These are phyloP conservation scores for Teratosphaeria pseudoeucalypti DNA, from an alignment of 2,329 filamentous ascomycete species.

Conservation along the genomic window DNA sequence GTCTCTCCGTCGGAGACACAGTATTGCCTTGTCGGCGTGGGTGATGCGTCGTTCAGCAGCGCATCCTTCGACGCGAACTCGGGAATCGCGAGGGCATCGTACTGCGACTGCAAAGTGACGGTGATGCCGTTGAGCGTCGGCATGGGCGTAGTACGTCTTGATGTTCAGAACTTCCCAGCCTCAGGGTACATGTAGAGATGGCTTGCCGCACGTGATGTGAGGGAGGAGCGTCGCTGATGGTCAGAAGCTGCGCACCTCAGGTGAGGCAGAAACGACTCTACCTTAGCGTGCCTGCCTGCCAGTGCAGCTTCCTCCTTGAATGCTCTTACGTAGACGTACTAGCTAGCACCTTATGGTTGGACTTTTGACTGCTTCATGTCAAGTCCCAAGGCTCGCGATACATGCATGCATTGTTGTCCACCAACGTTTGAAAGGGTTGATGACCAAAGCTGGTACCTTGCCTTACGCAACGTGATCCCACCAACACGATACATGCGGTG, in stretches of 20 bases:
- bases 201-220: background rate
- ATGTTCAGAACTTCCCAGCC: background rate
- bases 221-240: background rate
- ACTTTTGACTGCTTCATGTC: no score
- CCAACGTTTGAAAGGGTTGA: no score
- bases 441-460: no score
- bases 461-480: no score
- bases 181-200: no score
- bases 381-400: no score
- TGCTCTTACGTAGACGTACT: no score
- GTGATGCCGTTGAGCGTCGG: constrained; percentile 28
- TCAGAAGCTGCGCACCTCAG: background rate
- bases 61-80: constrained; percentile 14
- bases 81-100: constrained; percentile 29
- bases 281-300: background rate
- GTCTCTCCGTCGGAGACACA: constrained; percentile 18
- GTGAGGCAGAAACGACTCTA: background rate
- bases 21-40: background rate
- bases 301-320: background rate
- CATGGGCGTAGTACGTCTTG: constrained; percentile 13
- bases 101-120: constrained; percentile 32
- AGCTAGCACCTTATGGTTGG: no score
- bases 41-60: background rate
- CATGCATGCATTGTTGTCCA: no score
- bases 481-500: no score